phyloP scores from a whole-genome alignment of 2,329 filamentous ascomycete genomes.

The Cladophialophora psammophila region DNA sequence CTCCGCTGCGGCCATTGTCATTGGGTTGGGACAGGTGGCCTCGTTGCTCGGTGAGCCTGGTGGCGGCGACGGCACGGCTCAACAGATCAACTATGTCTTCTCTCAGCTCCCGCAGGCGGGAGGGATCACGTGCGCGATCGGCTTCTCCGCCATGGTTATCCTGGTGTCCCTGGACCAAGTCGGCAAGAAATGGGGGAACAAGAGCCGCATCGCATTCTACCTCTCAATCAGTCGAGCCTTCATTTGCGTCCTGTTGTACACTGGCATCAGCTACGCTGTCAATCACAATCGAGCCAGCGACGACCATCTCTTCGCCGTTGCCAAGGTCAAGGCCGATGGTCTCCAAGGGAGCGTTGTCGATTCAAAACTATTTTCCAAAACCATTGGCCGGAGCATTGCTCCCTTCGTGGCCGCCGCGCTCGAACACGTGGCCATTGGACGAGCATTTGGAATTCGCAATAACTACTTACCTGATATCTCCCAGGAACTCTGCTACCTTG shows the following conservation, averaged over 20 bases:
- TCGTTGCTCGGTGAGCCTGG: slow-evolving; percentile 64
- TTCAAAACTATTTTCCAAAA: slow-evolving; percentile 58
- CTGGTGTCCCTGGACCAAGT: slow-evolving; percentile 64
- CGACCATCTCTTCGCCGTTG: slow-evolving; percentile 63
- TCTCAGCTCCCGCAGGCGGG: slow-evolving; percentile 64
- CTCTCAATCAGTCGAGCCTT: slow-evolving; percentile 67
- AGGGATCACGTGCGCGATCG: slow-evolving; percentile 65
- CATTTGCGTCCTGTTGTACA: slow-evolving; percentile 67
- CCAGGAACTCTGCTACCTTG: slow-evolving; percentile 71
- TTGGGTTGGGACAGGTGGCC: slow-evolving; percentile 68
- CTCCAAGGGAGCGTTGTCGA: slow-evolving; percentile 60
- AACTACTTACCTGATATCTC: slow-evolving; percentile 69
- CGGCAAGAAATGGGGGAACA: slow-evolving; percentile 67
- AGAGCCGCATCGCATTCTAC: slow-evolving; percentile 65
- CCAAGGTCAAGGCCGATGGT: slow-evolving; percentile 64
- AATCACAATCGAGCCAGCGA: slow-evolving; percentile 57
- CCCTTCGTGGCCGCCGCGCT: slow-evolving; percentile 68
- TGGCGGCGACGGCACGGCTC: slow-evolving; percentile 61
- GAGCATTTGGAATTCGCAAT: slow-evolving; percentile 68
- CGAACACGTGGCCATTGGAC: slow-evolving; percentile 70
- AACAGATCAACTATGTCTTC: slow-evolving; percentile 67
- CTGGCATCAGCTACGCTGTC: slow-evolving; percentile 67
- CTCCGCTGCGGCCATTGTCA: slow-evolving; percentile 70
- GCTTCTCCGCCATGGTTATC: slow-evolving; percentile 64
- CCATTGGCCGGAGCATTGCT: slow-evolving; percentile 63